Base-by-base conservation (phyloP, 106 monocot genomes). In the Cymbidium sinense region DNA sequence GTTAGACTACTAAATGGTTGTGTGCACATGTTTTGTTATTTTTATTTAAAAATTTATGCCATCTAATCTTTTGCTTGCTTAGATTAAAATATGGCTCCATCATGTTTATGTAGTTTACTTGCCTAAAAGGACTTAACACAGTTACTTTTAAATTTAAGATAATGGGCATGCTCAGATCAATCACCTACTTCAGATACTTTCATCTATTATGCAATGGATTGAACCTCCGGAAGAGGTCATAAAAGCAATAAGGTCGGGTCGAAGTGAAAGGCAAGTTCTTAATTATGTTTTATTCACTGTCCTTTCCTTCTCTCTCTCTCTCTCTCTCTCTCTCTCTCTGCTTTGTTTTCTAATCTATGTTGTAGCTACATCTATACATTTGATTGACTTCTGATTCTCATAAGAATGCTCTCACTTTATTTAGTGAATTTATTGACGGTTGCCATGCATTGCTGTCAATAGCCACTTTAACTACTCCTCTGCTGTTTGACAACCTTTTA, bases 381-480 rank as follows among this genome's bases (percentile, higher is more conserved):
- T 71, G 37, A n/a, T 20, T n/a, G 29, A 37, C 23, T 33, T 62
- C 81, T 23, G 8, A 20, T 34, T 52, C 36, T 77, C 58, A 19
- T 39, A 71, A 28, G 19, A 20, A 69, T 77, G 18, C 21, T 78
- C 36, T 43, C 50, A 36, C 61, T 75, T 79, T 18, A 12, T 82
- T 17, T 80, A 98, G 94, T 82, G 98, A 99, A 81, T 81, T 99
- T 55, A 70, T 94, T 75, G 98, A 99, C 83, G 98, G 90, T 78
- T 99, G 94, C 79, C 98, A 94, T 80, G 85, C 77, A 58, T 83
- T 99, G 77, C 92, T 99, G 81, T 95, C 98, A 70, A 83, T 99
- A 34, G 94, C 90, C 62, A 89, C 87, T 74, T 70, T 99, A 34
- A 93, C 86, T 20, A 84, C 55, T 64, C 81, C 84, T 5, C 18